Evolutionary conservation across 2,329 filamentous ascomycete species (phyloP).

Genomic region (Fusarium camptoceras): DNA sequence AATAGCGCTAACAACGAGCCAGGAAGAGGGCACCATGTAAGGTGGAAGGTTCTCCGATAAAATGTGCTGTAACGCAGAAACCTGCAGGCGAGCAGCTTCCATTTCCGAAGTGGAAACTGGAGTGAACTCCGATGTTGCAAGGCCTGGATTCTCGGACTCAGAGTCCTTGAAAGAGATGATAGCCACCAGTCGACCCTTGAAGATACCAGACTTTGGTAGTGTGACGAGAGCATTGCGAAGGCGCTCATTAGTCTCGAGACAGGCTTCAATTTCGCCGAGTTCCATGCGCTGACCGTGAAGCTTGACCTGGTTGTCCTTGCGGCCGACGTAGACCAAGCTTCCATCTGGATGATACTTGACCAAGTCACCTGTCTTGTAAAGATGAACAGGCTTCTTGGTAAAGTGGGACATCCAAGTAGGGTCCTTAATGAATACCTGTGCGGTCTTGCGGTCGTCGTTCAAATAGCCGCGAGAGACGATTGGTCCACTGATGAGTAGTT

Average conservation of each 20-base stretch:
- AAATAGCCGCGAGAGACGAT: conserved; percentile 22
- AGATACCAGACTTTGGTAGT: conserved; percentile 48
- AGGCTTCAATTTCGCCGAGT: conserved; percentile 55
- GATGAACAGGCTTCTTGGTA: not conserved
- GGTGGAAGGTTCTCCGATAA: conserved; percentile 25
- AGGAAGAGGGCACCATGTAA: conserved; percentile 35
- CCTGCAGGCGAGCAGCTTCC: not conserved
- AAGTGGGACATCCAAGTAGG: conserved; percentile 13
- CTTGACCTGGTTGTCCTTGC: conserved; percentile 56
- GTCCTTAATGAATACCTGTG: conserved; percentile 2
- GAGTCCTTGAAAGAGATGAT: conserved; percentile 19
- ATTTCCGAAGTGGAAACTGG: not conserved
- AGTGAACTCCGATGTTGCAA: not conserved
- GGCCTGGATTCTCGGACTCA: not conserved
- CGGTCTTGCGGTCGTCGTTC: conserved; percentile 2
- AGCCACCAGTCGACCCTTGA: conserved; percentile 26
- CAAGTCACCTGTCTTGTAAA: conserved; percentile 63
- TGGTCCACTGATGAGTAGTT: conserved; percentile 38
- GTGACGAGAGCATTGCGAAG: conserved; percentile 61
- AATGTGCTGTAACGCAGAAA: conserved; percentile 2
- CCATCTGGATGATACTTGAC: conserved; percentile 56
- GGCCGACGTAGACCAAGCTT: conserved; percentile 58
- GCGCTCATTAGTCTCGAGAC: conserved; percentile 64
- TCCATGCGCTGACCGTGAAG: conserved; percentile 64
- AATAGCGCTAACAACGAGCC: conserved; percentile 26